Conservation (phyloP, 108 stramenopile genomes). For the Aureococcus anophagefferens region DNA sequence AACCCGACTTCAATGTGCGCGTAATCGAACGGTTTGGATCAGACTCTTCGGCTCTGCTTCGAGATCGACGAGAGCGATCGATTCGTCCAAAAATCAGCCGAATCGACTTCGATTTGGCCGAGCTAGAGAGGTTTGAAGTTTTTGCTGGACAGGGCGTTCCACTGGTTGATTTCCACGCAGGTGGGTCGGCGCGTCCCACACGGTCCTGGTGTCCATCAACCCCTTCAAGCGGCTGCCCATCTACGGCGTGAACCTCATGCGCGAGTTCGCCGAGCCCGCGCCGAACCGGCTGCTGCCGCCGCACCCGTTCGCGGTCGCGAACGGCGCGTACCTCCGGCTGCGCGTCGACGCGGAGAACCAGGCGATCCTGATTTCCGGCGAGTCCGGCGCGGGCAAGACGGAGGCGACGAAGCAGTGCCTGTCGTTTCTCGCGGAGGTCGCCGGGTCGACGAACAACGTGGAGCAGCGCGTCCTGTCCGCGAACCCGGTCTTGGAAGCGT, state of each 20-base stretch:
- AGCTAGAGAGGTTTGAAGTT: no score
- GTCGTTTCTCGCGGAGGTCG: slow-evolving; percentile 34
- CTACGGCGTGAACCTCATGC: slow-evolving; percentile 66
- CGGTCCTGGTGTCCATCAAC: slow-evolving; percentile 96
- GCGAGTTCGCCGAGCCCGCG: slow-evolving; percentile 20
- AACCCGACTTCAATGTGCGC: no score
- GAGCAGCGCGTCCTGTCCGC: slow-evolving; percentile 70
- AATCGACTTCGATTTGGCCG: no score
- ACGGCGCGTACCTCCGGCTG: slow-evolving; percentile 75
- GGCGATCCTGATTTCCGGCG: slow-evolving; percentile 44
- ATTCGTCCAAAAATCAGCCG: no score
- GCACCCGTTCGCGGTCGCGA: slow-evolving; percentile 57
- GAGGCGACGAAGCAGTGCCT: slow-evolving; percentile 49
- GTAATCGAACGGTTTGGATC: no score
- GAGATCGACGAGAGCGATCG: no score
- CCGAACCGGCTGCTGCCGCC: background rate
- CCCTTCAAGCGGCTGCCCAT: slow-evolving; percentile 86
- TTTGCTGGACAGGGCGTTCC: no score
- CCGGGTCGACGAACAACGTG: background rate
- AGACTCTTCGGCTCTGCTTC: no score
- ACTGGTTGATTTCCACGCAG: no score
- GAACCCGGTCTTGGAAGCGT: slow-evolving; percentile 89
- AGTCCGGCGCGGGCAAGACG: slow-evolving; percentile 50
- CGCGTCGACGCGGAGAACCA: slow-evolving; percentile 37
- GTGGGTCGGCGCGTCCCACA: no score